Percentiles rank a stretch among this genome's conserved stretches.
Conservation (phyloP, 768 basidiomycete genomes). For the Podaxis sp. region DNA sequence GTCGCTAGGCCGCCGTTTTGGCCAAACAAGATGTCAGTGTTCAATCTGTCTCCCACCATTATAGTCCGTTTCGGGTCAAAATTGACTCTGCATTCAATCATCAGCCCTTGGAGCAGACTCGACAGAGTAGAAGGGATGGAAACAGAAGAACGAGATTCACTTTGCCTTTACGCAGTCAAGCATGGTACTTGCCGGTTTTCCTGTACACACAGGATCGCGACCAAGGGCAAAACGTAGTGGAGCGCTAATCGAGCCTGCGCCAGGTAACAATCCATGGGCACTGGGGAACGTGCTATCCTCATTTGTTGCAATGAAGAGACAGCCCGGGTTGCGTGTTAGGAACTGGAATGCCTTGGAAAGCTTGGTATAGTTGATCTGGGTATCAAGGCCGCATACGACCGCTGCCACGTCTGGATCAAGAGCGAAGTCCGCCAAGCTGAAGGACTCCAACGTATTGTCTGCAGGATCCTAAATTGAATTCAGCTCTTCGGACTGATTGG, state of each 20-base stretch:
- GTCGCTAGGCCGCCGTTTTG: slow-evolving; percentile 83
- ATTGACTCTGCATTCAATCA: slow-evolving; percentile 55
- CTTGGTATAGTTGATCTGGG: slow-evolving; percentile 89
- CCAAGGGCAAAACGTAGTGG: slow-evolving; percentile 75
- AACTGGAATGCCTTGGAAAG: slow-evolving; percentile 91
- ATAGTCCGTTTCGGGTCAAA: slow-evolving; percentile 87
- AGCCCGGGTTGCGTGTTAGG: slow-evolving; percentile 74
- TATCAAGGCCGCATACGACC: slow-evolving; percentile 93
- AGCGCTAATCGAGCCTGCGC: slow-evolving; percentile 82
- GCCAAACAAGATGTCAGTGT: slow-evolving; percentile 96
- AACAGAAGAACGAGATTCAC: slow-evolving; percentile 28
- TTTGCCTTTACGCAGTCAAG: slow-evolving; percentile 85
- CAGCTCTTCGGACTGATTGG: slow-evolving; percentile 8
- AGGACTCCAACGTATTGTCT: slow-evolving; percentile 73
- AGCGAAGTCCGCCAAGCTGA: slow-evolving; percentile 67
- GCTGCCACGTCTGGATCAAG: slow-evolving; percentile 83
- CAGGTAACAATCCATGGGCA: slow-evolving; percentile 72
- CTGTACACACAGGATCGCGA: slow-evolving; percentile 73
- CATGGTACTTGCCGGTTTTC: slow-evolving; percentile 92
- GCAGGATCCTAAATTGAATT: slow-evolving; percentile 64
- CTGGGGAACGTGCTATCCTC: slow-evolving; percentile 90
- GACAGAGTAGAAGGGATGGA: not conserved
- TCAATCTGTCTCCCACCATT: slow-evolving; percentile 95
- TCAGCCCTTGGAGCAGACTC: slow-evolving; percentile 16
- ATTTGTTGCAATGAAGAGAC: slow-evolving; percentile 89